Percentiles rank a stretch among this genome's conserved stretches.
Evolutionary conservation across 495 filamentous ascomycete genomes (phyloP).

Genomic region (Podospora fimiseda): DNA sequence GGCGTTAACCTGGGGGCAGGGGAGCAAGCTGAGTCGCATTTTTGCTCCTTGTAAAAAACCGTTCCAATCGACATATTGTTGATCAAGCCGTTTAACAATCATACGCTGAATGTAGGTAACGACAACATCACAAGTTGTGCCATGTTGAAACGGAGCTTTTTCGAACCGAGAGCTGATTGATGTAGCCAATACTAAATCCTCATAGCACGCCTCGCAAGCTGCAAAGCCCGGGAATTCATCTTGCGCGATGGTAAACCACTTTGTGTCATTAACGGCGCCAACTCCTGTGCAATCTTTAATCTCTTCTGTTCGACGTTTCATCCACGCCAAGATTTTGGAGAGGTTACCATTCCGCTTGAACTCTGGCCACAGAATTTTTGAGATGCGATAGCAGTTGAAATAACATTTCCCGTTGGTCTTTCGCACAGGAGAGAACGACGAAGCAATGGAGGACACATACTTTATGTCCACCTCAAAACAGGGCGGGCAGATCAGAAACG

Average conservation of each 20-base stretch:
- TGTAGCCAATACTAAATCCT: not conserved
- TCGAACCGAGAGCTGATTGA: not conserved
- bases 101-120: not conserved
- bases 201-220: not conserved
- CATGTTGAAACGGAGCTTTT: not conserved
- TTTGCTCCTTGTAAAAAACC: not conserved
- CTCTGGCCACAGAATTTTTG: not conserved
- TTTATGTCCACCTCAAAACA: too few relatives aligned
- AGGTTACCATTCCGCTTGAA: not conserved
- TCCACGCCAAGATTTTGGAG: not conserved
- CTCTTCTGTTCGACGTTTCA: not conserved
- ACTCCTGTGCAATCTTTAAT: not conserved
- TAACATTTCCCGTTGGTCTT: not conserved
- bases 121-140: not conserved
- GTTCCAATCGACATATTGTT: not conserved
- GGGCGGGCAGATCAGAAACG: too few relatives aligned
- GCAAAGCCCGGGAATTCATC: not conserved
- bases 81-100: not conserved
- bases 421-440: not conserved
- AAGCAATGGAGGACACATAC: too few relatives aligned
- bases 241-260: not conserved
- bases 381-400: not conserved
- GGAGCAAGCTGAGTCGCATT: not conserved
- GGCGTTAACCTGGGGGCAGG: not conserved
- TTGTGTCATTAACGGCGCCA: not conserved